phyloP scores from a whole-genome alignment of 2,329 filamentous ascomycete genomes.

The Juglanconis sp. region DNA sequence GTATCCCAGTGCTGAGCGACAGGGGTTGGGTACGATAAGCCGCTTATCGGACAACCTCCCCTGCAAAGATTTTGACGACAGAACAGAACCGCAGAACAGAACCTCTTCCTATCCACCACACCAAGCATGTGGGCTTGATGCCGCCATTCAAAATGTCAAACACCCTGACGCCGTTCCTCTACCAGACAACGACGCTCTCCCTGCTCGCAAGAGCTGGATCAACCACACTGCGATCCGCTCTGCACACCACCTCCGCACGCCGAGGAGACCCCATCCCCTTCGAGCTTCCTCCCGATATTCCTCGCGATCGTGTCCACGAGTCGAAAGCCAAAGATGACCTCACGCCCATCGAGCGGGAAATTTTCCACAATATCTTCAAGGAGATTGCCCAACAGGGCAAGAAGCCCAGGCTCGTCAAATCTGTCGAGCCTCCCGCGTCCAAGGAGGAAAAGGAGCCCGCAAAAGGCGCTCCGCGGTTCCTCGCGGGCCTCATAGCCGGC shows the following conservation, averaged over 20 bases:
- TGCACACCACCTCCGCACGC: conserved; percentile 22
- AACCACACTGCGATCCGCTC: conserved; percentile 23
- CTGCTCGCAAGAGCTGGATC: conserved; percentile 16
- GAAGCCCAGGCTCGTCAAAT: conserved; percentile 22
- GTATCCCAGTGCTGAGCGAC: not conserved
- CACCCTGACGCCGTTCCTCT: conserved; percentile 64
- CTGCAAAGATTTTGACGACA: not conserved
- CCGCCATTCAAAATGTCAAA: conserved; percentile 36
- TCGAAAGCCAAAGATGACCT: conserved; percentile 44
- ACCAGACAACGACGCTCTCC: conserved; percentile 61
- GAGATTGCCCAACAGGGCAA: conserved; percentile 43
- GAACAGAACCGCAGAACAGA: too few species aligned
- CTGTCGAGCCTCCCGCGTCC: conserved; percentile 18
- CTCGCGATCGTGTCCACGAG: conserved; percentile 22
- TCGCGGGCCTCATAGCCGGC: not conserved
- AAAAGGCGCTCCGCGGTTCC: conserved; percentile 3
- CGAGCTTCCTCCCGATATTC: conserved; percentile 38
- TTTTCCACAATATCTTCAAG: conserved; percentile 55
- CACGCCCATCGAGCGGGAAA: conserved; percentile 49
- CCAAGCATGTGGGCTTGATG: not conserved
- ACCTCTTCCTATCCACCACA: not conserved
- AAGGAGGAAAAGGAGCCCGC: conserved; percentile 10
- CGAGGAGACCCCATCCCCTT: conserved; percentile 44
- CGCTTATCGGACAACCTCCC: not conserved
- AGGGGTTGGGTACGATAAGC: not conserved